Base-by-base conservation (phyloP, 768 basidiomycete species). In the Podaxis rugospora region DNA sequence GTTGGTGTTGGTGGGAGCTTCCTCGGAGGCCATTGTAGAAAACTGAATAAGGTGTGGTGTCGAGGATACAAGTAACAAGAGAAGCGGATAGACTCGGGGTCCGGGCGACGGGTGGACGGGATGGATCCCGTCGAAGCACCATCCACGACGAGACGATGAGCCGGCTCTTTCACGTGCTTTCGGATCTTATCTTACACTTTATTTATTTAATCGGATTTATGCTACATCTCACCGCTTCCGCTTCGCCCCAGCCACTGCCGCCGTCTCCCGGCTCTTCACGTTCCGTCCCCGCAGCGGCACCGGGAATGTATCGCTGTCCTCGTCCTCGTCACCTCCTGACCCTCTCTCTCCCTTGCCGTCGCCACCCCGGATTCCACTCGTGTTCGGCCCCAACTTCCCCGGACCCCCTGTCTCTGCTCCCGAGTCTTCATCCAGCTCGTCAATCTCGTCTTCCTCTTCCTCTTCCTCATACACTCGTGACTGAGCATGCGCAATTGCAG, bases 291-390 rank as follows among this genome's bases (percentile, higher is more conserved):
- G 83, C 69, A 92, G 74, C 9, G 89, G 88, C 57, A 85, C 80
- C 37, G 88, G 85, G 70, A 91, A 90, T 28, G 86, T 83, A 63
- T 86, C 86, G 67, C 87, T 89, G 70, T 89, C 89, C 13, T 88
- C 88, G 6, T 86, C 86, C 32, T 87, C 86, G 49, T 83, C 83
- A 39, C 70, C 72, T 37, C 64, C 63, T 64, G 51, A 66, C 44
- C 67, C 70, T 63, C 69, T 65, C 62, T 65, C 74, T 47, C 66
- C 71, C 65, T 69, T 65, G 62, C 64, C 74, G 63, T 64, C 70
- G 64, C 56, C 71, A 54, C 71, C 75, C 42, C 85, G 76, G 66
- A 88, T 85, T 51, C 85, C 85, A 62, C 85, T 88, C 62, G 83
- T 86, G 64, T 83, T 84, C 25, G 82, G 83, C 55, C 82, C 78